Base-by-base conservation (phyloP, 2,329 filamentous ascomycete species). In the Diaporthe longicolla region DNA sequence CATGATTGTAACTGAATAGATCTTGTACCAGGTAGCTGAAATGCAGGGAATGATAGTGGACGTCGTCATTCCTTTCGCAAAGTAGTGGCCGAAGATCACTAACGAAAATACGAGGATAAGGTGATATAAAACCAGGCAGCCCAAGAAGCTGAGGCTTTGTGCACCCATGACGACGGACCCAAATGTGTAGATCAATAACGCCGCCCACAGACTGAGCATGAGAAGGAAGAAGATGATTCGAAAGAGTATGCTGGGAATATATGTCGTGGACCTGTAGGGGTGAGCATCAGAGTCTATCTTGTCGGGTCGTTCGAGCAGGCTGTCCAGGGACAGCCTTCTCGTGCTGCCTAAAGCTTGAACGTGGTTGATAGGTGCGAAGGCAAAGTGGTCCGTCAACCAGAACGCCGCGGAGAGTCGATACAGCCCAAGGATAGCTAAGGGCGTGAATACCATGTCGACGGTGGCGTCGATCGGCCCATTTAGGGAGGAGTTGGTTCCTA, bases 21-120 rank as follows among this genome's bases (percentile, higher is more conserved):
- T 48, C 10, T 59, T 71, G 9, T 61, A 71, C 54, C 54, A 71
- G 4, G 68, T 59, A 9, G 68, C 24, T 7, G 40, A 59, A 13
- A 61, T 71, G 35, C 68, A 71, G 3, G 68, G 52, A 5, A 59
- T 70, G 15, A 59, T 71, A 15, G 68, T 71, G 7, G 54, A 26
- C 8, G 29, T 71, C 2, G 32, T 35, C 57, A 71, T 52, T 5
- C 43, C 68, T 57, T 32, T 29, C 10, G 24, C n/a, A 10, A 71
- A 59, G 68, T 71, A 71, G 24, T 59, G 61, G 21, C 55, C 55
- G n/a, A 50, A 50, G 6, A 71, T 4, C 4, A 10, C 29, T 4
- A 71, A 15, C 9, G 54, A 43, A 10, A 54, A 54, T 2, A 15
- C 11, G 13, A 59, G 40, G 54, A 59, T 70, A 29, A 50, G 7